These are phyloP conservation scores for Hypoxylon cercidicola DNA, from an alignment of 495 filamentous ascomycete species.

Conservation along the genomic window DNA sequence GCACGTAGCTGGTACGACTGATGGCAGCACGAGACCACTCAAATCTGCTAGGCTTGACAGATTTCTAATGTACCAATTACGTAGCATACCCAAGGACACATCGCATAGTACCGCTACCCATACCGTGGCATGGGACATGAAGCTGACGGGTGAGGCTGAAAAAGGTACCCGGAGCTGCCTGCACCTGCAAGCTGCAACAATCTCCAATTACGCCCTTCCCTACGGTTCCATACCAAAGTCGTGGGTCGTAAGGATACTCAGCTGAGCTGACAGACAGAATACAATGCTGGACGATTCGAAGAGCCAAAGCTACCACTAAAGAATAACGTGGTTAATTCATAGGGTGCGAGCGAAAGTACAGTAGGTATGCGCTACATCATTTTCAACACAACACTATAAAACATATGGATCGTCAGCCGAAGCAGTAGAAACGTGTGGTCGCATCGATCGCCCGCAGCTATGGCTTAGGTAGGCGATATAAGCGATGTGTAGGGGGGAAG, in stretches of 20 bases:
- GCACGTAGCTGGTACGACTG: conserved; percentile 11
- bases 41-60: conserved; percentile 18
- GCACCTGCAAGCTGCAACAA: conserved; percentile 16
- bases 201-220: conserved; percentile 1
- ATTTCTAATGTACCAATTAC: conserved; percentile 18
- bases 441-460: conserved; percentile 35
- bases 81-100: conserved; percentile 8
- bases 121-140: background rate
- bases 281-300: background rate
- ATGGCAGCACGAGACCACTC: conserved; percentile 24
- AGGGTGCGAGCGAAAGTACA: no score
- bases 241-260: background rate
- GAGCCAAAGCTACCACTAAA: no score
- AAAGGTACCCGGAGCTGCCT: conserved; percentile 9
- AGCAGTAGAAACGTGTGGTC: conserved; percentile 21
- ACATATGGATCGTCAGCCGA: conserved; percentile 11
- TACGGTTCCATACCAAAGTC: background rate
- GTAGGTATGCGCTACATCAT: background rate
- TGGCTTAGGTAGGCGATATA: background rate
- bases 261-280: conserved; percentile 1
- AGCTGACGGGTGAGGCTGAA: conserved; percentile 36
- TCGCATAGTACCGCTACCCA: no score
- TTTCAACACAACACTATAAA: conserved; percentile 1
- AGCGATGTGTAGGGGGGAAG: background rate
- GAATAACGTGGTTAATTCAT: no score